Percentiles rank a stretch among this genome's conserved stretches.
phyloP scores from a whole-genome alignment of 768 basidiomycete species.

The Mycena latifolia region DNA sequence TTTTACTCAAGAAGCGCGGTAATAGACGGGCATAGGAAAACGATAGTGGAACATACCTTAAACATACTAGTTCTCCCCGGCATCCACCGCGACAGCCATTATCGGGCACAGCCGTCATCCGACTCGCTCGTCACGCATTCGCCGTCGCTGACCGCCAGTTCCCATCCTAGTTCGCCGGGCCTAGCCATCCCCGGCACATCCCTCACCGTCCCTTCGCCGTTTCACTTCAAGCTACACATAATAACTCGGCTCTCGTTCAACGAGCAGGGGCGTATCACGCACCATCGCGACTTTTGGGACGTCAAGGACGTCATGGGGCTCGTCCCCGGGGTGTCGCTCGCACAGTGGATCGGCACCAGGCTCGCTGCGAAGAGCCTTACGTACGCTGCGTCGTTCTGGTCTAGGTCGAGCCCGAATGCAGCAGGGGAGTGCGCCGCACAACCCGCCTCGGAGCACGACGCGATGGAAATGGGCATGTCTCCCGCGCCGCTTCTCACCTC shows the following conservation, averaged over 20 bases:
- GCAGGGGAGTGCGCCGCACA: constrained; percentile 15
- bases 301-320: constrained; percentile 82
- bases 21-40: constrained; percentile 82
- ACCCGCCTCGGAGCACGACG: constrained; percentile 23
- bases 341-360: constrained; percentile 78
- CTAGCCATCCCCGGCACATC: constrained; percentile 72
- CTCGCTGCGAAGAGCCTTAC: constrained; percentile 70
- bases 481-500: constrained; percentile 2
- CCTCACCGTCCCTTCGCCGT: constrained; percentile 70
- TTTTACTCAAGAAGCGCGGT: constrained; percentile 20
- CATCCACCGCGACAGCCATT: constrained; percentile 63
- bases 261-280: constrained; percentile 83
- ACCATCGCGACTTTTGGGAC: constrained; percentile 88
- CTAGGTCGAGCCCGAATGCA: constrained; percentile 9
- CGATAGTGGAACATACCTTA: constrained; percentile 84
- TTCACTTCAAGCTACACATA: constrained; percentile 81
- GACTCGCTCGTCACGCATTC: constrained; percentile 53
- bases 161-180: constrained; percentile 54
- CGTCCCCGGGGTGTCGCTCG: constrained; percentile 74
- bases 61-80: constrained; percentile 83
- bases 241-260: constrained; percentile 83
- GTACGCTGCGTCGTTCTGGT: constrained; percentile 52
- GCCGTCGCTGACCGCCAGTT: constrained; percentile 33
- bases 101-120: constrained; percentile 41
- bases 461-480: constrained; percentile 31